These are phyloP conservation scores for Jackrogersella minutella DNA, from an alignment of 495 filamentous ascomycete species.

Conservation along the genomic window DNA sequence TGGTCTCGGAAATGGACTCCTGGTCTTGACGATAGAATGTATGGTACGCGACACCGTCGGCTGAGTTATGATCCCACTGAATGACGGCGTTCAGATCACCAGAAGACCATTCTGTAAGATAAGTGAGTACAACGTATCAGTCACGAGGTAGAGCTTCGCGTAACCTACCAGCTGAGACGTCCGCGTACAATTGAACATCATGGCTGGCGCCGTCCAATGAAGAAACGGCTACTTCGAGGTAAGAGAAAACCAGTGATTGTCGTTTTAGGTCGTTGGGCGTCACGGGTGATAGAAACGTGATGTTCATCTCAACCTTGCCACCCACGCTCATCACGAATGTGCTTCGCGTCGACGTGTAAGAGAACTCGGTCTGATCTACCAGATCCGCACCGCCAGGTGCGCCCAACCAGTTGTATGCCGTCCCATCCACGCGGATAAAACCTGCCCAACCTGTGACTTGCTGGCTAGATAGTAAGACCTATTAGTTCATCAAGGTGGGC, in stretches of 20 bases:
- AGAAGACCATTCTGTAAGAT: conserved; percentile 53
- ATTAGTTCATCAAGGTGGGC: conserved; percentile 61
- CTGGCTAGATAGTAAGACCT: conserved; percentile 67
- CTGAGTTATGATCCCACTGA: conserved; percentile 49
- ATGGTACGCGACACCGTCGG: conserved; percentile 55
- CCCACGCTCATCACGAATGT: conserved; percentile 82
- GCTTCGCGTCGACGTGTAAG: conserved; percentile 87
- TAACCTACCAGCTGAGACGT: conserved; percentile 82
- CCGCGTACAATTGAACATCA: conserved; percentile 81
- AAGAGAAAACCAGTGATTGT: conserved; percentile 89
- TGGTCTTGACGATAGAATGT: conserved; percentile 69
- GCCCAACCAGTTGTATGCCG: conserved; percentile 70
- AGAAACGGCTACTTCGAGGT: conserved; percentile 73
- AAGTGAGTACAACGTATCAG: conserved; percentile 45
- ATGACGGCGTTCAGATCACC: conserved; percentile 49
- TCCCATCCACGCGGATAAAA: conserved; percentile 62
- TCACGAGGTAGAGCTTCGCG: conserved; percentile 59
- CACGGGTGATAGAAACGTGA: conserved; percentile 89
- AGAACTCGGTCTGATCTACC: conserved; percentile 61
- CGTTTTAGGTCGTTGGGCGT: conserved; percentile 84
- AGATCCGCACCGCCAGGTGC: conserved; percentile 59
- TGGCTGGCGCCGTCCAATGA: conserved; percentile 64
- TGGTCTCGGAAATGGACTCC: conserved; percentile 70
- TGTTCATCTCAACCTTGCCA: conserved; percentile 69
- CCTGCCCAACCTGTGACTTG: conserved; percentile 80